Base-by-base conservation (phyloP, 148 eudicot species). In the Diospyros lotus region DNA sequence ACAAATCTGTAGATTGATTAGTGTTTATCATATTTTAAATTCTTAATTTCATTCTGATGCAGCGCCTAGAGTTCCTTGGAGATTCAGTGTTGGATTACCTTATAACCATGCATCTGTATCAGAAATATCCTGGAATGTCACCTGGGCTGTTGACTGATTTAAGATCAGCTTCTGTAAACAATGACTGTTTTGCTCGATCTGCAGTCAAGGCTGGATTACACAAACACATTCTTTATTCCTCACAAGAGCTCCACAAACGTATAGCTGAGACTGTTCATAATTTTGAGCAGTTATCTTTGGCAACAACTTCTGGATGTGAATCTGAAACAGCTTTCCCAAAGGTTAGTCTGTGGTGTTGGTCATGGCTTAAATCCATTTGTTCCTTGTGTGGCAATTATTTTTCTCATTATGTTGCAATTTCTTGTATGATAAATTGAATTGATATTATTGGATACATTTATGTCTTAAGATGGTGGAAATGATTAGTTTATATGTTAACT, bases 51-150 rank as follows among this genome's bases (percentile, higher is more conserved):
- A 17, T 68, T 64, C 2, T 64, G 66, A 3, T 82, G 67, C 89
- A 94, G 98, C 89, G 97, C 50, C 76, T 94, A 72, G 98, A 94
- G 73, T 94, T 87, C 82, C 93, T 94, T 51, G 98, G 98, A 50
- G 98, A 94, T 69, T 77, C 97, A 0, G 92, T 92, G 50, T 76
- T 94, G 72, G 98, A 94, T 71, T 89, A 87, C 76, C 59, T 92
- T 4, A 86, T 94, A 51, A 94, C 98, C 2, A 8, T 82, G 45
- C 87, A 94, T 58, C 77, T 94, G 7, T 90, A 86, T 71, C 11
- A 48, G 2, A 82, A 82, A 79, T 76, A 94, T 69, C 97, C 93
- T 8, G 89, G 89, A 56, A 67, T 92, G 73, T 86, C 98, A 15
- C 98, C 98, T 39, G 96, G 97, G 1, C 73, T 87, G 42, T 76